Base-by-base conservation (phyloP, 148 eudicot genomes). In the Camellia sinensis region DNA sequence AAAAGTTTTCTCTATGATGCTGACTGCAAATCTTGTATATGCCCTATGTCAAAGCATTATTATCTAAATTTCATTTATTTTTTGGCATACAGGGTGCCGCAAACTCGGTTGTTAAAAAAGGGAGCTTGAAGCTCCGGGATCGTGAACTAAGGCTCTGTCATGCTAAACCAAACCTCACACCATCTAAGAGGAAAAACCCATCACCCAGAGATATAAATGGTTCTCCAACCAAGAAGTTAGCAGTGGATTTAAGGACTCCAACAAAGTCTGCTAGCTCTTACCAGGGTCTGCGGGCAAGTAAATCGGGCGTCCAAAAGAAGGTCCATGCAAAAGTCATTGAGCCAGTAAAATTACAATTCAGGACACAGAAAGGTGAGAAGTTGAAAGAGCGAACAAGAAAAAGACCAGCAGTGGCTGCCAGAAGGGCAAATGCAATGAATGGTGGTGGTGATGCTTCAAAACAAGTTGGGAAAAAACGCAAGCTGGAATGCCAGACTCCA, bases 401-500 rank as follows among this genome's bases (percentile, higher is more conserved):
- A 83, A 86, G 98, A 78, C 98, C 98, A 12, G 71, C 97, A 4
- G 98, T 95, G 50, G 93, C 93, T 11, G 96, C 96, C 40, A 84
- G 98, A 75, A 95, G 90, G 87, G 92, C 91, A 54, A 84, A 84
- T 41, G 91, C 86, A n/a, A 21, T 80, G 15, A 79, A 50, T 75
- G 75, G 29, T n/a, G 8, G 82, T 59, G 83, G 84, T 74, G 77
- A 65, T 75, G 84, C 83, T 44, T 18, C 73, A n/a, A 84, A 88
- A 76, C 78, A 82, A 59, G 78, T 73, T 11, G 97, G 97, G 77
- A 84, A 56, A 29, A 95, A 96, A 81, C 84, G 97, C 44, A 95
- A 95, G 87, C 53, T 87, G 82, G 94, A 88, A 70, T 87, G 84
- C 74, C 86, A 87, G 78, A 93, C 95, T 46, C 92, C 98, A 11